Percentiles rank a stretch among this genome's conserved stretches.
phyloP scores from a whole-genome alignment of 2,329 filamentous ascomycete genomes.

The Trichoderma brevicompactum region DNA sequence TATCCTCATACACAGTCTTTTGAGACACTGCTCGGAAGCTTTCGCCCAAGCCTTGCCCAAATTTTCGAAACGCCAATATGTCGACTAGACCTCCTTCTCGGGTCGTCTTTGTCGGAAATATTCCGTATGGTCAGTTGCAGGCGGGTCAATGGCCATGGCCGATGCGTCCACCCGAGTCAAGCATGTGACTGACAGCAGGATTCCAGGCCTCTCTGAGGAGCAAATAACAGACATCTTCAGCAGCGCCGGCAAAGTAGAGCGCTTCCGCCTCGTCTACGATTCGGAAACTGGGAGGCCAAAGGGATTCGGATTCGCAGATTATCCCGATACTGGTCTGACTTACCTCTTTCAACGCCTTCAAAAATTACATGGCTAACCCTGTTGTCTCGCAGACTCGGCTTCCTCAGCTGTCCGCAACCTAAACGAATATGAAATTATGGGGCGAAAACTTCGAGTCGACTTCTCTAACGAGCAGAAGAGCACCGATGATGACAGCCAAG shows the following conservation, averaged over 20 bases:
- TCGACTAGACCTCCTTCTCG: slow-evolving; percentile 75
- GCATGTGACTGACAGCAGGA: slow-evolving; percentile 32
- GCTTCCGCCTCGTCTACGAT: slow-evolving; percentile 93
- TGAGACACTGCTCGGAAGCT: background rate
- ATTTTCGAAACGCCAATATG: slow-evolving; percentile 49
- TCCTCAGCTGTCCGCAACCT: slow-evolving; percentile 93
- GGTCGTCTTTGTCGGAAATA: slow-evolving; percentile 85
- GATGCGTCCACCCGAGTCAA: background rate
- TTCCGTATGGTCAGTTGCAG: slow-evolving; percentile 69
- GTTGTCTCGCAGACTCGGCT: slow-evolving; percentile 63
- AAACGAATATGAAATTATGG: slow-evolving; percentile 95
- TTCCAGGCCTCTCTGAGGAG: slow-evolving; percentile 88
- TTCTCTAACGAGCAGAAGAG: slow-evolving; percentile 91
- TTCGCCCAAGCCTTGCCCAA: background rate
- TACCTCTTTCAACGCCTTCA: background rate
- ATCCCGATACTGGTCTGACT: slow-evolving; percentile 77
- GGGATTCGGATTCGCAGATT: slow-evolving; percentile 96
- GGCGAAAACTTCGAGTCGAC: slow-evolving; percentile 90
- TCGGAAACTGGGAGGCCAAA: slow-evolving; percentile 93
- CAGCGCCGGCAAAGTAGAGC: slow-evolving; percentile 85
- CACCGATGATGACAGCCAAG: slow-evolving; percentile 58
- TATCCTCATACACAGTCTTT: background rate
- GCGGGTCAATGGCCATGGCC: slow-evolving; percentile 9
- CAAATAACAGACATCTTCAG: slow-evolving; percentile 94
- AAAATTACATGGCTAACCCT: slow-evolving; percentile 31